phyloP scores from a whole-genome alignment of 768 basidiomycete species.

The Lyophyllum semitale region DNA sequence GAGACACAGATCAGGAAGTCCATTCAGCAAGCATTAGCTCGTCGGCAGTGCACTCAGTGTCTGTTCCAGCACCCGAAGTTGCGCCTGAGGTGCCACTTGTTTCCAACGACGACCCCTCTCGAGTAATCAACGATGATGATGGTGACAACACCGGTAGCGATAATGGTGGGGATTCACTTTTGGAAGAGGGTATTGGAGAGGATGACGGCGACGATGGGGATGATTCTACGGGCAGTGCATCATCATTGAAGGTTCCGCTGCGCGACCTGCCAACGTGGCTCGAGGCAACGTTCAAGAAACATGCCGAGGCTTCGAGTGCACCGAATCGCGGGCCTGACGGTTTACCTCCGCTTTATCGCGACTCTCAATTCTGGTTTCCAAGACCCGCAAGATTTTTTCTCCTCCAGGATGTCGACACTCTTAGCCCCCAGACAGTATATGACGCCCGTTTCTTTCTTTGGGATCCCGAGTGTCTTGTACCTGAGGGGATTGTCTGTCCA shows the following conservation, averaged over 20 bases:
- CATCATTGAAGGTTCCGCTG: neutral
- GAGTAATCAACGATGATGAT: neutral
- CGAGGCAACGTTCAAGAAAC: neutral
- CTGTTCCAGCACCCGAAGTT: neutral
- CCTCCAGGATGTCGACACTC: slow-evolving; percentile 1
- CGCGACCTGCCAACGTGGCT: slow-evolving; percentile 1
- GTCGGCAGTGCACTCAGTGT: neutral
- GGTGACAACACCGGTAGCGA: neutral
- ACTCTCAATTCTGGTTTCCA: slow-evolving; percentile 5
- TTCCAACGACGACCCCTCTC: neutral
- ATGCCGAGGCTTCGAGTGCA: neutral
- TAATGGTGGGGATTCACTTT: neutral
- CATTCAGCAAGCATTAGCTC: neutral
- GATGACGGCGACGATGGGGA: neutral
- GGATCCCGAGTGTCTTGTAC: neutral
- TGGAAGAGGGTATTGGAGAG: slow-evolving; percentile 5
- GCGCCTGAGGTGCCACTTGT: neutral
- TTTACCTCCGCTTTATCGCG: neutral
- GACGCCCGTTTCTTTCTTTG: neutral
- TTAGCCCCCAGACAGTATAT: neutral
- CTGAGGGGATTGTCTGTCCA: neutral
- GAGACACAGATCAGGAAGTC: neutral
- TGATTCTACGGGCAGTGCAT: neutral
- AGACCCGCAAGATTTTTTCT: neutral
- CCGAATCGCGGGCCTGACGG: neutral